phyloP scores from a whole-genome alignment of 2,329 filamentous ascomycete genomes.

The Penicillium griseofulvum region DNA sequence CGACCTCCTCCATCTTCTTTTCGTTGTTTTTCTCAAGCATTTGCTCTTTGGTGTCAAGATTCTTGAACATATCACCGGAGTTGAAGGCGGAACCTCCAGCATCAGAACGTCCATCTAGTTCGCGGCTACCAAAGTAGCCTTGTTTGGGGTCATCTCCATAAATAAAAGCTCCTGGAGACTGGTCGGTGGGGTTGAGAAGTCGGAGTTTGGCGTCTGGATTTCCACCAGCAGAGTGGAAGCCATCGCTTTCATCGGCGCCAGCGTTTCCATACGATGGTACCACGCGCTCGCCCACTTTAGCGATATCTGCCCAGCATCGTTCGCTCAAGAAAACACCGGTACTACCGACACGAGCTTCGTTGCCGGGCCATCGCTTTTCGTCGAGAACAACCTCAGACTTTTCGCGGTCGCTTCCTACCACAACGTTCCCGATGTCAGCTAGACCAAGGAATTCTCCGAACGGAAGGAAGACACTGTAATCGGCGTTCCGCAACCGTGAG shows the following conservation, averaged over 20 bases:
- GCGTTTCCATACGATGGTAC: conserved; percentile 60
- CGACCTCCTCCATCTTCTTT: conserved; percentile 84
- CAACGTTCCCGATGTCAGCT: conserved; percentile 75
- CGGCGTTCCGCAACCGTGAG: conserved; percentile 83
- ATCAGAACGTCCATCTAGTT: conserved; percentile 82
- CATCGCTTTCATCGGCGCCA: conserved; percentile 56
- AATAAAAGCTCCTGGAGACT: conserved; percentile 58
- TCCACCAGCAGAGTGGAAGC: conserved; percentile 52
- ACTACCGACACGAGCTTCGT: conserved; percentile 84
- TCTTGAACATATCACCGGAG: conserved; percentile 96
- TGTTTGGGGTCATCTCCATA: conserved; percentile 72
- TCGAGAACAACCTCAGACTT: conserved; percentile 90
- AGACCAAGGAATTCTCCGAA: conserved; percentile 94
- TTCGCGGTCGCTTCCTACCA: conserved; percentile 89
- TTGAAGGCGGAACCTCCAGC: conserved; percentile 89
- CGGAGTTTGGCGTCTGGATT: conserved; percentile 55
- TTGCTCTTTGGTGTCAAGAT: conserved; percentile 87
- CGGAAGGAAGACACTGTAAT: conserved; percentile 93
- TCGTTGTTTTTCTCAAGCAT: conserved; percentile 95
- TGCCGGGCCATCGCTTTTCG: conserved; percentile 85
- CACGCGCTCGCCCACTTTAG: conserved; percentile 66
- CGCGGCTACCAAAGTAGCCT: conserved; percentile 76
- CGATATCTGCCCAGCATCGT: conserved; percentile 88
- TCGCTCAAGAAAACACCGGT: conserved; percentile 96
- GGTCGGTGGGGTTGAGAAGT: conserved; percentile 49